Evolutionary conservation across 345 rosid species (phyloP).

Genomic region (Limnanthes douglasii): DNA sequence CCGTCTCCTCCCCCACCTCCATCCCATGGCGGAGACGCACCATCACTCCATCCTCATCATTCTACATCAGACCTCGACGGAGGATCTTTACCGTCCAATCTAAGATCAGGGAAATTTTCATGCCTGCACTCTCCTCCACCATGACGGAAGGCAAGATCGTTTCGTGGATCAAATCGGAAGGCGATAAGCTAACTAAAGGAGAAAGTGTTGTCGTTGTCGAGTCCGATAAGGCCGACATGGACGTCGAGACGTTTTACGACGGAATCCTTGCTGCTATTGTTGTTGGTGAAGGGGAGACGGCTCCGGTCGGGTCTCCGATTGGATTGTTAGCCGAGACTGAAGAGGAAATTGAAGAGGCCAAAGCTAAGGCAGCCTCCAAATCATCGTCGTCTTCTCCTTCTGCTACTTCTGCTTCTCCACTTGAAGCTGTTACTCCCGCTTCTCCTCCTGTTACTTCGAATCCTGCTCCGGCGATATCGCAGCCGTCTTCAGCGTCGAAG

Average conservation of each 20-base stretch:
- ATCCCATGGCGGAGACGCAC: constrained; percentile 14
- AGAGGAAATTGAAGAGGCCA: constrained; percentile 80
- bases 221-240: constrained; percentile 98
- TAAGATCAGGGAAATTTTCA: constrained; percentile 94
- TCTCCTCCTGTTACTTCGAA: constrained; percentile 39
- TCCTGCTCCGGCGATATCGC: constrained; percentile 27
- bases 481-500: constrained; percentile 12
- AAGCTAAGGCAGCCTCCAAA: constrained; percentile 42
- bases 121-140: constrained; percentile 97
- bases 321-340: constrained; percentile 81
- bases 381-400: constrained; percentile 20
- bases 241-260: constrained; percentile 86
- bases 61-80: constrained; percentile 11
- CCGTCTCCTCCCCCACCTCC: constrained; percentile 11
- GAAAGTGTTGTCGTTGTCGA: constrained; percentile 96
- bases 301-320: constrained; percentile 83
- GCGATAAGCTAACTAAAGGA: constrained; percentile 78
- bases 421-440: constrained; percentile 19
- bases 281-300: constrained; percentile 79
- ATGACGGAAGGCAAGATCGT: constrained; percentile 99
- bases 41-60: constrained; percentile 12
- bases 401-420: constrained; percentile 12
- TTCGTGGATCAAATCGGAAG: constrained; percentile 90
- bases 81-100: constrained; percentile 32
- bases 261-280: constrained; percentile 94